Base-by-base conservation (phyloP, 83 land plant species). In the Picea engelmannii region DNA sequence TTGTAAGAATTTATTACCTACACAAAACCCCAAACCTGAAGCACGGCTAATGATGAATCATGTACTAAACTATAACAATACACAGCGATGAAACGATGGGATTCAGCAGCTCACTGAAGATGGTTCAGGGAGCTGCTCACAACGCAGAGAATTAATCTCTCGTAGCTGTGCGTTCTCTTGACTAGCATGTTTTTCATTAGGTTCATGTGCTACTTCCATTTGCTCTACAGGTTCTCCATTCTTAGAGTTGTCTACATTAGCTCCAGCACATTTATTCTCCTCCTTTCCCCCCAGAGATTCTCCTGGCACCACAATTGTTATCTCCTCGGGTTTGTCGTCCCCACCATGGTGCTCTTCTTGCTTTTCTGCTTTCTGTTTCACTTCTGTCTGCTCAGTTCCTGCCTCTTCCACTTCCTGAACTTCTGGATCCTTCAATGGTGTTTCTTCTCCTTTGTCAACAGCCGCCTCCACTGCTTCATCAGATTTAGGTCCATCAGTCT, bases 81-180 rank as follows among this genome's bases (percentile, higher is more conserved):
- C 77, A 74, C 27, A 74, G 58, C 77, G 23, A 23, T 5, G 24
- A 74, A 74, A 74, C 77, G 59, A 52, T n/a, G 11, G 59, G 16
- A 49, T 49, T 74, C 77, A 74, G 60, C 77, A 74, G 77, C 77
- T 74, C 60, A 74, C 77, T 44, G 77, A 74, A 49, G 77, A 55
- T 49, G 77, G 77, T 49, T 52, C 77, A 44, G 77, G 59, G 58
- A 55, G 23, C 59, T 74, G 77, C 77, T 74, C 77, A 23, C 77
- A 49, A 16, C 52, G 77, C 77, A 74, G 77, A 74, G 77, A 74
- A 74, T 74, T 74, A 15, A 74, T 74, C 52, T 74, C 77, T 44
- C 58, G 52, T 47, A 21, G 77, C 59, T 74, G 77, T 74, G 27
- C 60, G 9, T 49, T 49, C 59, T 74, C 77, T 74, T 74, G 77